Conservation (phyloP, 2,329 filamentous ascomycete genomes). For the Scytalidium sp. region DNA sequence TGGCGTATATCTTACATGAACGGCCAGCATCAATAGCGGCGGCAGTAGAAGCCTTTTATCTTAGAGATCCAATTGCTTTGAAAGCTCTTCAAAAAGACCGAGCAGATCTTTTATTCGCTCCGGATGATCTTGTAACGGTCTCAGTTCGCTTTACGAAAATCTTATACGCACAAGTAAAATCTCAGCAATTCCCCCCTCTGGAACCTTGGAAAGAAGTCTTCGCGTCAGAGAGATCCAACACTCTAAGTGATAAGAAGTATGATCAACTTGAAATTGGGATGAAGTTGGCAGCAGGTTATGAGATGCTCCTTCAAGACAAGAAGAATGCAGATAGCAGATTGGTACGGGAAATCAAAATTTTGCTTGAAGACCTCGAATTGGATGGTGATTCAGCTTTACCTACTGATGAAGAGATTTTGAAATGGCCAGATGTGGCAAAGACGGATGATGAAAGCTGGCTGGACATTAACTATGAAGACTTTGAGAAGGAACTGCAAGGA, state of each 20-base stretch:
- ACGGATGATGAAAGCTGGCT: conserved; percentile 90
- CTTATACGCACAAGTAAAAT: conserved; percentile 85
- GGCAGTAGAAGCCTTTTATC: conserved; percentile 87
- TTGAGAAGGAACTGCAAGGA: conserved; percentile 74
- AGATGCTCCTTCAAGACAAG: conserved; percentile 73
- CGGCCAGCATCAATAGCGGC: conserved; percentile 76
- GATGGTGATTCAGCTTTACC: conserved; percentile 51
- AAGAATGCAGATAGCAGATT: conserved; percentile 65
- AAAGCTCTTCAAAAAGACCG: conserved; percentile 61
- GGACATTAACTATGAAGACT: conserved; percentile 85
- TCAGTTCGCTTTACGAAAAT: conserved; percentile 84
- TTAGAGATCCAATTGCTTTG: conserved; percentile 77
- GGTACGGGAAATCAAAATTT: conserved; percentile 71
- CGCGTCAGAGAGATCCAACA: conserved; percentile 24
- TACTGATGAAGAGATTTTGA: conserved; percentile 65
- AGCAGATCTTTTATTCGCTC: conserved; percentile 61
- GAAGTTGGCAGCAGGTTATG: conserved; percentile 87
- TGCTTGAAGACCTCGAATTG: conserved; percentile 68
- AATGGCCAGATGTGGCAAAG: conserved; percentile 59
- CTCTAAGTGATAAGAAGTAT: conserved; percentile 23
- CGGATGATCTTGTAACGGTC: conserved; percentile 73
- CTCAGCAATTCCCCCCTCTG: conserved; percentile 74
- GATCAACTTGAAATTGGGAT: conserved; percentile 67
- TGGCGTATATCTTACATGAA: conserved; percentile 75
- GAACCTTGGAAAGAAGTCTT: conserved; percentile 44